These are phyloP conservation scores for Paraglomus brasilianum DNA, from an alignment of 192 early-diverging fungal species.

Conservation along the genomic window DNA sequence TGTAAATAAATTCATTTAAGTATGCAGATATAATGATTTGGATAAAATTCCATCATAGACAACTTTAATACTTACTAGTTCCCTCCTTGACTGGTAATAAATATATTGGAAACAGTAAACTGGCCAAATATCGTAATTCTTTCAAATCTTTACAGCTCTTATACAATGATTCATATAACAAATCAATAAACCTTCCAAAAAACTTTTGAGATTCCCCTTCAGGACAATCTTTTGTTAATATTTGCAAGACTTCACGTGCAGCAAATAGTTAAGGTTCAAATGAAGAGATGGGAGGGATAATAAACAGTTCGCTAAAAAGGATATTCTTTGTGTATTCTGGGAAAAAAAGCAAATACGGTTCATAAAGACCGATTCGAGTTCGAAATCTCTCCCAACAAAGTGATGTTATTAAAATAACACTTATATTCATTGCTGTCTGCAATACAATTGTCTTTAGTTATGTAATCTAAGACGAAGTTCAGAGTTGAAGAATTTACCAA, in stretches of 20 bases:
- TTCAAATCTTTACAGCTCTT: conserved; percentile 80
- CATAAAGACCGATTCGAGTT: conserved; percentile 58
- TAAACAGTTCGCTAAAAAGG: conserved; percentile 1
- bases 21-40: not conserved
- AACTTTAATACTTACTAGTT: conserved; percentile 47
- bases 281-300: not conserved
- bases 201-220: conserved; percentile 59
- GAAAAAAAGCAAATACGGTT: conserved; percentile 70
- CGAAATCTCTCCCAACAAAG: conserved; percentile 81
- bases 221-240: conserved; percentile 69
- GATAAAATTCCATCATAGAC: not conserved
- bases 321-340: conserved; percentile 64
- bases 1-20: not conserved
- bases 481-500: not conserved
- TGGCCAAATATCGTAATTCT: conserved; percentile 81
- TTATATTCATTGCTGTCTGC: conserved; percentile 55
- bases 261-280: not conserved
- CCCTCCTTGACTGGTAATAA: conserved; percentile 80
- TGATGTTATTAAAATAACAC: conserved; percentile 69
- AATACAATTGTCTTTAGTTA: not conserved
- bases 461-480: not conserved
- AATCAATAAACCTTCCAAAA: conserved; percentile 72
- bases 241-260: conserved; percentile 60
- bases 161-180: conserved; percentile 80
- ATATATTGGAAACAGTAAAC: conserved; percentile 83